Evolutionary conservation across 768 basidiomycete species (phyloP), one percentile per base, ranked within the genome.

Genomic region (Leccinum subgranulosum): DNA sequence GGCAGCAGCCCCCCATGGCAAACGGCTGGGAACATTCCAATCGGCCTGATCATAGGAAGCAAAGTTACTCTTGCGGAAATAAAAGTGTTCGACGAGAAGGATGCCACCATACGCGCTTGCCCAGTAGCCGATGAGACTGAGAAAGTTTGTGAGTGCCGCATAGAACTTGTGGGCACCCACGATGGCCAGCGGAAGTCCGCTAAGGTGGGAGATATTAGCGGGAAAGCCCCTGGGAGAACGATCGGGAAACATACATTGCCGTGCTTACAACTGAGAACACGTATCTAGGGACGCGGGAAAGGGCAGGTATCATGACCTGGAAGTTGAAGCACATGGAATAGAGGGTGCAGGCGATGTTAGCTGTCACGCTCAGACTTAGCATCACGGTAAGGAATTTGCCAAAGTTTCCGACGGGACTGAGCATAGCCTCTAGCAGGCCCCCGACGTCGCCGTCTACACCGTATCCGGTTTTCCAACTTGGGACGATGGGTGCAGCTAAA

Each of bases 261-360:
- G 81, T 85, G 6, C 84, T 84, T 49, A 90, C 60, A 12, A 90
- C 62, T 6, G 83, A 80, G 67, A 92, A 85, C 11, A 90, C 73
- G 69, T 87, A 91, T 65, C 88, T 78, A 1, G 89, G 90, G 7
- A 90, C 77, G 57, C 67, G 72, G 11, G 78, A 75, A 33, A 85
- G 76, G 43, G 74, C 76, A 0, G 90, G 88, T 5, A 88, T 68
- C 63, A 86, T 78, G 1, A 87, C 78, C 66, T 93, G 91, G 61
- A 90, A 75, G 66, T 84, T 86, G 57, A 93, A 78, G 60, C 85
- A 83, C 56, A 88, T 81, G 46, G 87, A 90, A 71, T 97, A 97
- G 60, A 93, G 85, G 6, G 90, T 88, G 3, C 86, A 83, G 1
- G 90, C 88, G 47, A 91, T 87, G 73, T 94, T 94, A 3, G 83